Evolutionary conservation across 495 filamentous ascomycete genomes (phyloP).

Genomic region (Friedmanniomyces endolithicus): DNA sequence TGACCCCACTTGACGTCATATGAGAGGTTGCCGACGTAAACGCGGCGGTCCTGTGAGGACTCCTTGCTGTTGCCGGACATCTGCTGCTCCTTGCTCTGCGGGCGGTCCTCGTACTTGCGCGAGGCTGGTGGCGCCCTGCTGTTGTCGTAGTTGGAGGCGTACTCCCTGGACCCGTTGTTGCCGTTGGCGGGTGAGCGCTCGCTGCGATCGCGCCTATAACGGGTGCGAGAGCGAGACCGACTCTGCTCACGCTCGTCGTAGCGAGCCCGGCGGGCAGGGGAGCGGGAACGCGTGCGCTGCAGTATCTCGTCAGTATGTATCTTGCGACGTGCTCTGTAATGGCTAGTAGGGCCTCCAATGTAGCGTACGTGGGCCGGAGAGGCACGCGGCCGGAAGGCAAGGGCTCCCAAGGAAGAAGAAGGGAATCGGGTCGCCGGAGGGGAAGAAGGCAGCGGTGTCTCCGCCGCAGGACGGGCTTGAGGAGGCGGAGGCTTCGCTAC

Average conservation of each 20-base stretch:
- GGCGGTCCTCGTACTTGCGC: conserved; percentile 71
- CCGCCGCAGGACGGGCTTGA: no score
- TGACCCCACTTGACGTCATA: conserved; percentile 99
- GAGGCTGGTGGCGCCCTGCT: conserved; percentile 42
- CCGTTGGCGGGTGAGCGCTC: conserved; percentile 45
- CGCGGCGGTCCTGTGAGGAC: conserved; percentile 91
- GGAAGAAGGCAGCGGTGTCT: no score
- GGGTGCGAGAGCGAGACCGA: conserved; percentile 83
- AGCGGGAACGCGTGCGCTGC: conserved; percentile 34
- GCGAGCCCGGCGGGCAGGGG: conserved; percentile 82
- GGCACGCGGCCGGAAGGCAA: no score
- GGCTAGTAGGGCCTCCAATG: no score
- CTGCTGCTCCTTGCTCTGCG: conserved; percentile 73
- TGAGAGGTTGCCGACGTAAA: conserved; percentile 97
- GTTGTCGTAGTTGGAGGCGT: conserved; percentile 47
- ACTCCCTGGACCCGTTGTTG: conserved; percentile 56
- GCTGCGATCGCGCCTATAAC: conserved; percentile 57
- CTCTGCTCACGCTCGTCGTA: conserved; percentile 71
- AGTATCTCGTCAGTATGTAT: background rate
- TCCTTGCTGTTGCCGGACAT: conserved; percentile 93
- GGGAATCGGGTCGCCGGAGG: no score
- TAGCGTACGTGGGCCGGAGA: no score
- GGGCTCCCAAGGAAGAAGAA: background rate
- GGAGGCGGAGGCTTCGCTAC: no score
- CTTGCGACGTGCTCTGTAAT: background rate